These are phyloP conservation scores for Lumnitzera racemosa DNA, from an alignment of 345 rosid genomes.

Conservation along the genomic window DNA sequence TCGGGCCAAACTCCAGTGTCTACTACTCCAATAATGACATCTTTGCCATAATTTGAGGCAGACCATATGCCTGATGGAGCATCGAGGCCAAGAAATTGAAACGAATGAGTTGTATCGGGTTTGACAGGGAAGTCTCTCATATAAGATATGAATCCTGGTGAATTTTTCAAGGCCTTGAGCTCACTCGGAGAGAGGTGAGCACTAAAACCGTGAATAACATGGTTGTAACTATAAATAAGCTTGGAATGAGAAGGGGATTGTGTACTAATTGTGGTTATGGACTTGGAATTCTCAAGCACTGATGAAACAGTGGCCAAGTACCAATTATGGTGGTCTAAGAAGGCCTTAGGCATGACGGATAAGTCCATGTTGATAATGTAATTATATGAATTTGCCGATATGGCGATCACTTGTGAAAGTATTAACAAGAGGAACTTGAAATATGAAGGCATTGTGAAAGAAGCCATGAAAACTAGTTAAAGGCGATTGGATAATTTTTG, in stretches of 20 bases:
- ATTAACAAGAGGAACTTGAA: conserved; percentile 5
- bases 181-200: conserved; percentile 28
- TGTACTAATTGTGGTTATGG: neutral
- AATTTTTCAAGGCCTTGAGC: conserved; percentile 24
- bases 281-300: neutral
- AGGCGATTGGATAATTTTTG: neutral
- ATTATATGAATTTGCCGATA: conserved; percentile 18
- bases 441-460: conserved; percentile 6
- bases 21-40: conserved; percentile 34
- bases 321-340: conserved; percentile 25
- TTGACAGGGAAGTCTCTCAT: conserved; percentile 23
- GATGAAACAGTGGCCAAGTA: conserved; percentile 31
- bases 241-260: conserved; percentile 8
- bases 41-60: conserved; percentile 29
- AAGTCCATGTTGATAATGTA: conserved; percentile 44
- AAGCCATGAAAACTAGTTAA: conserved; percentile 6
- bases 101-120: conserved; percentile 36
- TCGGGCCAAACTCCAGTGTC: conserved; percentile 54
- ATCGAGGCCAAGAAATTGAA: conserved; percentile 24
- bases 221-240: conserved; percentile 28
- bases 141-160: conserved; percentile 33
- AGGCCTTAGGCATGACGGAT: conserved; percentile 39
- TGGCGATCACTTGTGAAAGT: neutral
- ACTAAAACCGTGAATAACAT: conserved; percentile 41
- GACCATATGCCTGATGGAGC: conserved; percentile 30